Evolutionary conservation across 495 filamentous ascomycete species (phyloP).

Genomic region (Neurospora sp.): DNA sequence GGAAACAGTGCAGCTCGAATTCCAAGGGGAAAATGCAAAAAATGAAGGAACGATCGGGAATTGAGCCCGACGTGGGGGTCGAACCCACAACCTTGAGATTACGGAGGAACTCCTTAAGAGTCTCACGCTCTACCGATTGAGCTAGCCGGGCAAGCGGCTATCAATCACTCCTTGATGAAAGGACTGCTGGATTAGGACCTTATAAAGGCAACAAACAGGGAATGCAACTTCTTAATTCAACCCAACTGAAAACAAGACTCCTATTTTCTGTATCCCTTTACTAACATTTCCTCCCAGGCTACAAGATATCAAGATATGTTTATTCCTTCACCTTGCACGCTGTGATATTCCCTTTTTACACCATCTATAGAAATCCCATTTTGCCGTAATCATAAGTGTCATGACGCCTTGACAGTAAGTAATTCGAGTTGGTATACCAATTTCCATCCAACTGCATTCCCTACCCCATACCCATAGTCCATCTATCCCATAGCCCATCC

Average conservation of each 20-base stretch:
- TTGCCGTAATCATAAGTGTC: neutral
- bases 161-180: neutral
- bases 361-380: neutral
- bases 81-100: neutral
- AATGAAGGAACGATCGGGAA: neutral
- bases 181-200: fast-evolving
- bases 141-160: constrained; percentile 30
- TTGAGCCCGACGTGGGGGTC: neutral
- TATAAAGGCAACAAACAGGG: neutral
- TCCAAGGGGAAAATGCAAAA: too few species aligned
- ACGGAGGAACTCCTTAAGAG: constrained; percentile 41
- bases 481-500: neutral
- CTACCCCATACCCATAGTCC: neutral
- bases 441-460: neutral
- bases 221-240: too few species aligned
- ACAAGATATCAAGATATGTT: neutral
- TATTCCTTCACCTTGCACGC: neutral
- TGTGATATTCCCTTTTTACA: neutral
- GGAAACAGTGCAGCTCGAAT: too few species aligned
- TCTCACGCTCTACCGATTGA: constrained; percentile 70
- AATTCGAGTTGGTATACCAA: neutral
- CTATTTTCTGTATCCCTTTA: neutral
- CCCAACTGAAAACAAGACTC: neutral
- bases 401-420: neutral
- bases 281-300: neutral